Percentiles rank a stretch among this genome's conserved stretches.
phyloP scores from a whole-genome alignment of 257 asterid genomes.

The Buddleja alternifolia region DNA sequence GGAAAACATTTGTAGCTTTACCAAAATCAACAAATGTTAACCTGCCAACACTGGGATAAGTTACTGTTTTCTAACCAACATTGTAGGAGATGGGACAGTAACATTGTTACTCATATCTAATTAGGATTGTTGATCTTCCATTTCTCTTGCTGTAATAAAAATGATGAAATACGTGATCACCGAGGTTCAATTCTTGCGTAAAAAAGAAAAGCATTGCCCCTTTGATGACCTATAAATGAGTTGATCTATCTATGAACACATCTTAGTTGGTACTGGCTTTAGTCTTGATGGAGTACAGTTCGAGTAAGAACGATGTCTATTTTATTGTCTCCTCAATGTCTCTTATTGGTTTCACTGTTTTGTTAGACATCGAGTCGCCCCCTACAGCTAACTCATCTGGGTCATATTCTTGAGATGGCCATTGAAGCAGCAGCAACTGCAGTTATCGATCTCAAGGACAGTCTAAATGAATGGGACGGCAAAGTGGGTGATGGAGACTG shows the following conservation, averaged over 20 bases:
- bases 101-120: not conserved
- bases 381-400: conserved; percentile 59
- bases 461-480: conserved; percentile 91
- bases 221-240: conserved; percentile 17
- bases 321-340: conserved; percentile 21
- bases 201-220: conserved; percentile 4
- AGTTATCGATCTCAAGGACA: conserved; percentile 63
- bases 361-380: conserved; percentile 71
- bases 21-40: conserved; percentile 5
- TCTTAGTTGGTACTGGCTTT: conserved; percentile 20
- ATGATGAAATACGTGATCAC: not conserved
- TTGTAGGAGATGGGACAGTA: not conserved
- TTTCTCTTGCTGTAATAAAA: conserved; percentile 3
- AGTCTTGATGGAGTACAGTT: conserved; percentile 25
- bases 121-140: not conserved
- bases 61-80: not conserved
- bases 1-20: conserved; percentile 3
- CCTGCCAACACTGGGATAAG: conserved; percentile 7
- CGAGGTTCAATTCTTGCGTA: not conserved
- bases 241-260: conserved; percentile 15
- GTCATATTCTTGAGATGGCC: conserved; percentile 75
- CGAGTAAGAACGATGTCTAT: not conserved
- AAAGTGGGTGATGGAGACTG: conserved; percentile 99
- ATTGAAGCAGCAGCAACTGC: conserved; percentile 90
- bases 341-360: conserved; percentile 36